A percentile compares a stretch with the other conserved stretches of the same genome.
These are phyloP conservation scores for Oryza glumipatula DNA, from an alignment of 176 grass and related monocot species.

Conservation along the genomic window DNA sequence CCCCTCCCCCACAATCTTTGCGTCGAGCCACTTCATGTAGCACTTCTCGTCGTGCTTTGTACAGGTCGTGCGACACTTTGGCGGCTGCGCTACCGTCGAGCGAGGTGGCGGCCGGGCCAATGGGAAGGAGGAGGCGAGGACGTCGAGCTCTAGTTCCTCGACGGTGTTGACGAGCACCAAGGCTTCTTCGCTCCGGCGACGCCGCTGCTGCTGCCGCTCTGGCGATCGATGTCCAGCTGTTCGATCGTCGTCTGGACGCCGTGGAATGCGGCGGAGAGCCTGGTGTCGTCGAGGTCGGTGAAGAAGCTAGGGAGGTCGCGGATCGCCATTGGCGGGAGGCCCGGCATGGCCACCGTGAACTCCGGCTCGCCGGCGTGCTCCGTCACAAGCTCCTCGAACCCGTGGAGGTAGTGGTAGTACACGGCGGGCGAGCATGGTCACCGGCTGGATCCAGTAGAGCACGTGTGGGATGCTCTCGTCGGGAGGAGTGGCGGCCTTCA, in stretches of 20 bases:
- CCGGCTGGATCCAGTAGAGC: constrained; percentile 54
- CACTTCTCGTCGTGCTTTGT: constrained; percentile 22
- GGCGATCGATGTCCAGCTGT: constrained; percentile 8
- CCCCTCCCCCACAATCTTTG: constrained; percentile 7
- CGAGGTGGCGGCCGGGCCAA: constrained; percentile 41
- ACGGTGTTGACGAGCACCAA: constrained; percentile 56
- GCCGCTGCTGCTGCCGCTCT: neutral
- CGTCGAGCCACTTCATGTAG: constrained; percentile 55
- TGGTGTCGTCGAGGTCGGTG: neutral
- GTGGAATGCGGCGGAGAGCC: neutral
- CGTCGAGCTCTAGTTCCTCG: constrained; percentile 48
- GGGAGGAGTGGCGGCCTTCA: too few relatives aligned
- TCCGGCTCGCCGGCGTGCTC: constrained; percentile 40
- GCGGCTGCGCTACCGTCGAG: neutral
- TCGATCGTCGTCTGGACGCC: neutral
- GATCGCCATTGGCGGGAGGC: constrained; percentile 43
- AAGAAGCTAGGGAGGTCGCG: constrained; percentile 53
- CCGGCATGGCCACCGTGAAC: constrained; percentile 48
- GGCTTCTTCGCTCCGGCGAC: neutral
- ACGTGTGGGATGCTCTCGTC: constrained; percentile 16
- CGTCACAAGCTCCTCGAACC: constrained; percentile 36
- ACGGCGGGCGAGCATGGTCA: constrained; percentile 39
- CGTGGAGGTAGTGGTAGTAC: constrained; percentile 71
- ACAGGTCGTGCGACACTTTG: neutral
- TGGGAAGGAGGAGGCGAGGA: constrained; percentile 27